Evolutionary conservation across 2,329 filamentous ascomycete genomes (phyloP).

Genomic region (Pseudocercospora cruenta): DNA sequence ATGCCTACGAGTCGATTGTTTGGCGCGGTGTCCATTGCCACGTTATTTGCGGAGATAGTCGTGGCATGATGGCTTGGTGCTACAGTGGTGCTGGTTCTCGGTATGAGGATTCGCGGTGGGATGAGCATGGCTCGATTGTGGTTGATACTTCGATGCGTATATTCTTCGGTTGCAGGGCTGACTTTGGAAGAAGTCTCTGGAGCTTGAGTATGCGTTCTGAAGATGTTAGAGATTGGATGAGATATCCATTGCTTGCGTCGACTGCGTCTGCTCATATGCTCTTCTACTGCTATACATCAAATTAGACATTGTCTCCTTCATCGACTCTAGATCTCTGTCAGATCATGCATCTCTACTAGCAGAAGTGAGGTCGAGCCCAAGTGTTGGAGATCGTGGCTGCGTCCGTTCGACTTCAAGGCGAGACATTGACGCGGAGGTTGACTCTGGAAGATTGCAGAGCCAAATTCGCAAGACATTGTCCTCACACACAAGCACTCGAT

Average conservation of each 20-base stretch:
- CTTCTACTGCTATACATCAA: background rate
- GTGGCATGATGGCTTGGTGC: background rate
- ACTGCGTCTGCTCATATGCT: background rate
- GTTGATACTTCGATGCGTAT: background rate
- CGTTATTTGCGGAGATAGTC: background rate
- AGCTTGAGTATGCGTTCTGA: no score
- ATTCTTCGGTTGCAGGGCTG: no score
- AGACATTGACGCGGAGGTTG: background rate
- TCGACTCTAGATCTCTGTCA: background rate
- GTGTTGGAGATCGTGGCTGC: background rate
- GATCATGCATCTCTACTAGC: no score
- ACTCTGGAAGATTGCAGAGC: background rate
- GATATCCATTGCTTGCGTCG: background rate
- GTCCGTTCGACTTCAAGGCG: background rate
- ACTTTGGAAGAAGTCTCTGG: background rate
- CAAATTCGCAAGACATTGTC: background rate
- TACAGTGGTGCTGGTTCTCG: background rate
- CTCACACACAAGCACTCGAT: background rate
- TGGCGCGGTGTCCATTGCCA: background rate
- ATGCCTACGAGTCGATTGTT: constrained; percentile 4
- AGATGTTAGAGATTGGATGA: no score
- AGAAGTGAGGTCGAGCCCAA: no score
- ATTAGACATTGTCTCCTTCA: background rate
- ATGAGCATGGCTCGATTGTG: background rate
- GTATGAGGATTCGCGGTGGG: background rate